Evolutionary conservation across 495 filamentous ascomycete genomes (phyloP), one percentile per base, ranked within the genome.

Genomic region (Astrothelium subdiscretum): DNA sequence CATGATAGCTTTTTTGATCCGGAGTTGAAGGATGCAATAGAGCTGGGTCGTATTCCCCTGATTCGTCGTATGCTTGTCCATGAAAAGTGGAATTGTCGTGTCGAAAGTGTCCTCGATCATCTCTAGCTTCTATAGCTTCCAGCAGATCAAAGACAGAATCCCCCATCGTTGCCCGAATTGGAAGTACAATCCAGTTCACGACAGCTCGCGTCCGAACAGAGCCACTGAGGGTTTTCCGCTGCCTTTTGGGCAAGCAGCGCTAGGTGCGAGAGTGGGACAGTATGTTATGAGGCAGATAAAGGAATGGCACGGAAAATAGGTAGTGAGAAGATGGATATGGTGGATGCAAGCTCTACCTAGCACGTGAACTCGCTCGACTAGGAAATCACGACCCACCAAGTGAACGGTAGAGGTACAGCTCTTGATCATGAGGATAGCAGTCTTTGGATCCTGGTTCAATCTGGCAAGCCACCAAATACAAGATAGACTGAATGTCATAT

Each of bases 71-170:
- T 6, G 6, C n/a, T 4, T 24, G 27, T 6, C 26, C n/a, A 24
- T 12, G 57, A 59, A 24, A 24, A 18, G 27, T 35, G 26, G 15
- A 4, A 18, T 31, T 20, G 31, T 35, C n/a, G 11, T n/a, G 5
- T n/a, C 10, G 57, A 12, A 26, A 24, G 12, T 35, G 6, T 35
- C 10, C 11, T 15, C 5, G 5, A 12, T 59, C 31, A 32, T 22
- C 13, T n/a, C 31, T 5, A 15, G 31, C 26, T 35, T 59, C 57
- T 18, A 59, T 35, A n/a, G 31, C 27, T 32, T 59, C 31, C 31
- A 67, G 62, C 12, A 68, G 13, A 31, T 67, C 59, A 31, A 61
- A 63, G 8, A 69, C n/a, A 27, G 57, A 58, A 59, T 62, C 48
- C 26, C 32, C 57, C 57, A 59, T 59, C n/a, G 4, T 20, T 13